Conservation (phyloP, 164 flowering plant genomes). For the Tetrastigma voinierianum region DNA sequence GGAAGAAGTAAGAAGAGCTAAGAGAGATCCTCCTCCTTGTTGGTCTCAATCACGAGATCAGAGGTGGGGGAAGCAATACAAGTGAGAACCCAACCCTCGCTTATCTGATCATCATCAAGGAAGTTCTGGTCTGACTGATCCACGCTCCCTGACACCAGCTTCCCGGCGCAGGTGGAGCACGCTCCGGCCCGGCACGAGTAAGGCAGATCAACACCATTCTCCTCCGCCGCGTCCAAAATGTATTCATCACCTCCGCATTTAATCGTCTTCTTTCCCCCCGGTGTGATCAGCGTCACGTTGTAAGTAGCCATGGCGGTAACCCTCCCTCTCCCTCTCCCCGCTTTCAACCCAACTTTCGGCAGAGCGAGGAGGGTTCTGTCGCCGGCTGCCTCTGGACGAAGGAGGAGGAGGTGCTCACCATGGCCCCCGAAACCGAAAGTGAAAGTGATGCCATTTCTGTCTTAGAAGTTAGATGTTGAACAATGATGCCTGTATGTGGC, state of each 20-base stretch:
- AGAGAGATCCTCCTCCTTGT: slow-evolving; percentile 81
- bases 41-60: slow-evolving; percentile 66
- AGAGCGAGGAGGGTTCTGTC: slow-evolving; percentile 30
- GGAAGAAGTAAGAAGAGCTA: not conserved
- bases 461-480: no score
- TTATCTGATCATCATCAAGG: slow-evolving; percentile 81
- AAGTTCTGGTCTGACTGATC: slow-evolving; percentile 74
- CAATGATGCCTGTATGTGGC: no score
- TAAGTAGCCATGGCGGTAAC: slow-evolving; percentile 47
- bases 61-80: slow-evolving; percentile 66
- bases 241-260: slow-evolving; percentile 54
- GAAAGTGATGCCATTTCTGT: slow-evolving; percentile 24
- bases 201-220: slow-evolving; percentile 61
- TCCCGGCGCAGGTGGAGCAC: slow-evolving; percentile 87
- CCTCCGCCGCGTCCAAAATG: slow-evolving; percentile 79
- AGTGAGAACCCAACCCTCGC: slow-evolving; percentile 63
- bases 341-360: slow-evolving; percentile 40
- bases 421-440: slow-evolving; percentile 37
- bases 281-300: slow-evolving; percentile 59
- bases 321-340: slow-evolving; percentile 28
- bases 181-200: slow-evolving; percentile 94
- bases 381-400: slow-evolving; percentile 30
- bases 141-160: slow-evolving; percentile 42
- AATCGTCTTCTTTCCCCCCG: slow-evolving; percentile 34
- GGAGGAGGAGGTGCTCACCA: slow-evolving; percentile 48